Base-by-base conservation (phyloP, 2,329 filamentous ascomycete genomes). In the Claviceps arundinis region DNA sequence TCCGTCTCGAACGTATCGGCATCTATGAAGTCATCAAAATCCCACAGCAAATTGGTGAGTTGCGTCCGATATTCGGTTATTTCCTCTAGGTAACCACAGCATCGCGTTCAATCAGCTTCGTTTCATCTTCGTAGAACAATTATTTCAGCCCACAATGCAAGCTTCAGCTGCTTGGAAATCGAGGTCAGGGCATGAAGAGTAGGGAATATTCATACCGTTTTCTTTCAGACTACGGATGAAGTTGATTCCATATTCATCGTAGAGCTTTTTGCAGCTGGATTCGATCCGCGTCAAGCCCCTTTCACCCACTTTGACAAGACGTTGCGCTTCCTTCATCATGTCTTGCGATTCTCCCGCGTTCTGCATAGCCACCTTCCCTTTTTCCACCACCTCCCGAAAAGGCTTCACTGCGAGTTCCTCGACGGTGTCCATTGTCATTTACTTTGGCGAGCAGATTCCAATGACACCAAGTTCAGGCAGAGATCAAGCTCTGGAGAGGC, bases 21-120 rank as follows among this genome's bases (percentile, higher is more conserved):
- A 48, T 76, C 73, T 55, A 74, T 62, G 56, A 68, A 78, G 50
- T 80, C 76, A 52, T 81, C 77, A 57, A 81, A 79, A 50, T 76
- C 76, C 70, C 76, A 81, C 6, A 80, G 62, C 24, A 78, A 58
- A 47, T 75, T 70, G 53, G 69, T 73, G 42, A 81, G 65, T 52
- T 73, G 68, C 17, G 67, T 65, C 46, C 76, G 69, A 53, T 70
- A 73, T 45, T 68, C 62, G 50, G 73, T 70, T 50, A 81, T 75
- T 37, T 73, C 73, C 52, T 74, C 77, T 78, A 37, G 9, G 16
- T 2, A 47, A 4, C 30, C 30, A 37, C 30, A 11, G 13, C n/a
- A 37, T 16, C 13, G 30, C 30, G 8, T 22, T 37, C 17, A 17
- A 37, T 47, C 22, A 47, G 45, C 4, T 30, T 47, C 19, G 0